Evolutionary conservation across 2,329 filamentous ascomycete genomes (phyloP), one percentile per base, ranked within the genome.

Genomic region (Hypoxylon sp.): DNA sequence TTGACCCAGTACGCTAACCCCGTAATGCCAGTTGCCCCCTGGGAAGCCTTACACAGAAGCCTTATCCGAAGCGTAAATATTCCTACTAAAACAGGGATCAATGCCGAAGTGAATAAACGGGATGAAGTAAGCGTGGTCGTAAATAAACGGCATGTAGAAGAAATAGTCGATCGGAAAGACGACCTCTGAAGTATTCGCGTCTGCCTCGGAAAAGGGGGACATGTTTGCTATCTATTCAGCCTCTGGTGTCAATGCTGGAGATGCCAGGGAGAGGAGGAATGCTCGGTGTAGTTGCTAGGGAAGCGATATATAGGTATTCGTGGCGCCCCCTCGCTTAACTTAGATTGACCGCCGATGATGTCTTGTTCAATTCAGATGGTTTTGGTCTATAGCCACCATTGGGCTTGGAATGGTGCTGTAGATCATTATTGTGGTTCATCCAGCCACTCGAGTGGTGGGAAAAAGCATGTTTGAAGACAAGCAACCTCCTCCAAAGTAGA

Each of bases 131-230:
- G 61, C 37, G 60, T 69, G 39, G 14, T 63, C 25, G 5, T 39
- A 58, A 47, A 21, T 41, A 19, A 46, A 27, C 27, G 43, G 19
- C 27, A 30, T 34, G 54, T 51, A 47, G 47, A 47, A 19, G 55
- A 53, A 23, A 43, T 57, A 53, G 32, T 41, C 34, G n/a, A 41
- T 41, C 37, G 32, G 51, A 50, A 39, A 47, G 48, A 53, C 41
- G 65, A 52, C 48, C 50, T 27, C 27, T 50, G 37, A 45, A 63
- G 52, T 73, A 73, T 70, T 71, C 71, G 69, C 70, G 71, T 59
- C 48, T 32, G 32, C 14, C 3, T 43, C 21, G 30, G 14, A 46
- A 21, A 23, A 37, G 32, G 32, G 47, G 39, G 30, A 37, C 37
- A 25, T 8, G 30, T 7, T 34, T 12, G 9, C n/a, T 23, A 27